Evolutionary conservation across 495 filamentous ascomycete genomes (phyloP).

Genomic region (Parachaetomium inaequale): DNA sequence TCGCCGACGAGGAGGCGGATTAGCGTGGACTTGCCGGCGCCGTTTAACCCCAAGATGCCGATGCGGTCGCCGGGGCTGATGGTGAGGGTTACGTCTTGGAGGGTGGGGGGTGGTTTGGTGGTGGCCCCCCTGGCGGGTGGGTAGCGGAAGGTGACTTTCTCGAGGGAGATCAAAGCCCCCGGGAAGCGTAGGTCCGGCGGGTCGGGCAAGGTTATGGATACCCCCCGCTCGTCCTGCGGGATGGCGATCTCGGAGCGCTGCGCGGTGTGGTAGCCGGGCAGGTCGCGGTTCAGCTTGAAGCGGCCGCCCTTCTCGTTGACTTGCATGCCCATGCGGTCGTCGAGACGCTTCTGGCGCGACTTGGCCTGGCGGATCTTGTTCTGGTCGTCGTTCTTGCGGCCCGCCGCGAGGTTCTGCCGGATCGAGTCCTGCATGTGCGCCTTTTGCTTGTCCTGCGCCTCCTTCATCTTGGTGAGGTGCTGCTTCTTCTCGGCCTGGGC

Average conservation of each 20-base stretch:
- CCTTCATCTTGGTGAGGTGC: slow-evolving; percentile 68
- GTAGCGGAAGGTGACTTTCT: slow-evolving; percentile 62
- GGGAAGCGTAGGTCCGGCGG: slow-evolving; percentile 69
- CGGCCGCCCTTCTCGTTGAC: slow-evolving; percentile 63
- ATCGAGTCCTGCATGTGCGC: slow-evolving; percentile 75
- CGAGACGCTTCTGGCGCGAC: slow-evolving; percentile 73
- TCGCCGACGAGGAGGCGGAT: slow-evolving; percentile 53
- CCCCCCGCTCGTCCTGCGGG: slow-evolving; percentile 58
- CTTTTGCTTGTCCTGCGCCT: slow-evolving; percentile 71
- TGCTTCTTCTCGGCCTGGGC: slow-evolving; percentile 61
- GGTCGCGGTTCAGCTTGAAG: slow-evolving; percentile 76
- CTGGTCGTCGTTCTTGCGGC: slow-evolving; percentile 68
- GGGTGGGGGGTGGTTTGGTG: slow-evolving; percentile 18
- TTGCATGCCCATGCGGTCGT: slow-evolving; percentile 72
- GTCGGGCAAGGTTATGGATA: slow-evolving; percentile 54
- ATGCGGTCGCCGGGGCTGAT: slow-evolving; percentile 67
- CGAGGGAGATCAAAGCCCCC: slow-evolving; percentile 64
- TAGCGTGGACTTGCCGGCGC: slow-evolving; percentile 70
- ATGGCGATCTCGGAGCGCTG: slow-evolving; percentile 65
- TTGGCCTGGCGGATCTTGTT: slow-evolving; percentile 77
- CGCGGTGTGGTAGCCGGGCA: slow-evolving; percentile 55
- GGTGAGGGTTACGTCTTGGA: slow-evolving; percentile 60
- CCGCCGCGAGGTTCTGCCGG: slow-evolving; percentile 61
- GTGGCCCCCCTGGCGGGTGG: slow-evolving; percentile 12
- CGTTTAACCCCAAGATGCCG: slow-evolving; percentile 70